These are phyloP conservation scores for Conticribra weissflogii DNA, from an alignment of 108 stramenopile species.

Conservation along the genomic window DNA sequence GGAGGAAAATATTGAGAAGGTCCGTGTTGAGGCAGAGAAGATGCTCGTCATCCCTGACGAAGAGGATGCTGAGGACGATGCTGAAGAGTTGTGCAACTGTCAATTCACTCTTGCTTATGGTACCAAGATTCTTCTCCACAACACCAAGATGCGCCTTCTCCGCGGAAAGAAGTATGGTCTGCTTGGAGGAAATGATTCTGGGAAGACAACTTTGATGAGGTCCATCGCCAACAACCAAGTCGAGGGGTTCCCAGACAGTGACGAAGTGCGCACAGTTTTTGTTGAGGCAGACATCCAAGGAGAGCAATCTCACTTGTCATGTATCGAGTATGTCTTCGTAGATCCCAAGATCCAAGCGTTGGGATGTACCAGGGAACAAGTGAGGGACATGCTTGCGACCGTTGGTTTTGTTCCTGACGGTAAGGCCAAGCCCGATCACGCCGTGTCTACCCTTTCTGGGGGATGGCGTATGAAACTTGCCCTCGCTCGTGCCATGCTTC, in stretches of 20 bases:
- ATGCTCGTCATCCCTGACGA: slow-evolving; percentile 89
- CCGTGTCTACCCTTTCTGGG: slow-evolving; percentile 96
- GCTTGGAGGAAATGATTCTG: slow-evolving; percentile 97
- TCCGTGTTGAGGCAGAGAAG: slow-evolving; percentile 84
- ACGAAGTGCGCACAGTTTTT: slow-evolving; percentile 96
- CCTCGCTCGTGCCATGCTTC: slow-evolving; percentile 98
- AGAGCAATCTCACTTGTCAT: slow-evolving; percentile 96
- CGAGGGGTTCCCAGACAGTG: slow-evolving; percentile 98
- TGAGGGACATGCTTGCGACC: slow-evolving; percentile 88
- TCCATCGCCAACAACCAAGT: slow-evolving; percentile 99
- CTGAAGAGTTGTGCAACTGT: slow-evolving; percentile 99
- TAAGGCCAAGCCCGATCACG: slow-evolving; percentile 97
- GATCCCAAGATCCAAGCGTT: slow-evolving; percentile 90
- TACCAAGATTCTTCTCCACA: slow-evolving; percentile 99
- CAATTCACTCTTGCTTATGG: slow-evolving; percentile 99
- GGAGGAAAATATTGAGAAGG: slow-evolving; percentile 77
- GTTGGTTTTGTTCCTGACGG: slow-evolving; percentile 96
- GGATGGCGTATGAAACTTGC: slow-evolving; percentile 99
- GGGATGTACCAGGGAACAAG: slow-evolving; percentile 79
- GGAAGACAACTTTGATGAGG: slow-evolving; percentile 99
- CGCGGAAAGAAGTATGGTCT: slow-evolving; percentile 98
- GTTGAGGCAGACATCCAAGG: slow-evolving; percentile 99
- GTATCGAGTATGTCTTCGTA: slow-evolving; percentile 94
- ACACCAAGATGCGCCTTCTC: slow-evolving; percentile 98
- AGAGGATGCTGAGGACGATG: slow-evolving; percentile 97